Evolutionary conservation across 345 rosid species (phyloP), one percentile per base, ranked within the genome.

Genomic region (Geranium rotundifolium): DNA sequence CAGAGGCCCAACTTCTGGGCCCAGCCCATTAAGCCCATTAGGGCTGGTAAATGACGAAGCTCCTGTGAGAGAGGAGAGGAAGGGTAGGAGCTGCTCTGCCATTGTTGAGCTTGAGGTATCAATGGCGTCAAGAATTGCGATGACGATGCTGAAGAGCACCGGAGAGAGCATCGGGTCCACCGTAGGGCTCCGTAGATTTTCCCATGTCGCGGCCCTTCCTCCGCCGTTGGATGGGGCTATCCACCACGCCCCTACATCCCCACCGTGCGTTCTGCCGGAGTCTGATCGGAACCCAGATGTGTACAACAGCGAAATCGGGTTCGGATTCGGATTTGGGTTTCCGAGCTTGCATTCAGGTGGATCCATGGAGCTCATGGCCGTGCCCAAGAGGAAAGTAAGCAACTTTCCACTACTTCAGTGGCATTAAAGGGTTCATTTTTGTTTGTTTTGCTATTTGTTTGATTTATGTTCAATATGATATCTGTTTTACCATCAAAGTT

Each of bases 311-410:
- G 69, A 70, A 55, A 64, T 7, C 3, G 37, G 37, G 7, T 7
- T 70, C 4, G 79, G 73, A 19, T 67, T 72, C 19, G 84, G 83
- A n/a, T n/a, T n/a, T n/a, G n/a, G n/a, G 58, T 54, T 76, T 29
- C 87, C 85, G 0, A 67, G 63, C 71, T 88, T 78, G 63, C 62
- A 68, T 1, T 67, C 76, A 19, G 78, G 66, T 59, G 89, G 91
- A 61, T 72, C 83, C 66, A 79, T 91, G 95, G 98, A 91, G 66
- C 84, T 91, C 56, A 91, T 91, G 98, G 95, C 95, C 65, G 96
- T 85, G 15, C 98, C 96, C 18, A 91, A 82, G 69, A 85, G 65
- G 71, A 91, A 81, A 89, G 98, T 84, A 37, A 62, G 2, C 5
- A 0, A 1, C 10, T 62, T 62, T 19, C 18, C 27, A n/a, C 4